Percentiles rank a stretch among this genome's conserved stretches.
phyloP scores from a whole-genome alignment of 805 yeast genomes.

The Hanseniaspora thailandica region DNA sequence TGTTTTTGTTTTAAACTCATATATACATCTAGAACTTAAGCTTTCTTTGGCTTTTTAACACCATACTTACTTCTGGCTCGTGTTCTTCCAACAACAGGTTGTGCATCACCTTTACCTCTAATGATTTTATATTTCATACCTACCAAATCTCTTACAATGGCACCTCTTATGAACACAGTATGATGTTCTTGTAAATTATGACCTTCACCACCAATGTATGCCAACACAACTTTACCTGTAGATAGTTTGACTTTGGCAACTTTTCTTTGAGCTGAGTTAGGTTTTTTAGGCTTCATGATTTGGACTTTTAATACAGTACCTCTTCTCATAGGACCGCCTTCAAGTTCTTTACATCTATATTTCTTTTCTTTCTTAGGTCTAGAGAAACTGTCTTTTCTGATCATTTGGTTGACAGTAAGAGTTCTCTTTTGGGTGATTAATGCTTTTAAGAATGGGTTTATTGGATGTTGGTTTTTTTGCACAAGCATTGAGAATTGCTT shows the following conservation, averaged over 20 bases:
- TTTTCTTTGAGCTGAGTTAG: slow-evolving; percentile 95
- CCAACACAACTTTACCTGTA: slow-evolving; percentile 78
- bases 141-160: slow-evolving; percentile 93
- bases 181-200: slow-evolving; percentile 97
- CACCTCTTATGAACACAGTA: slow-evolving; percentile 94
- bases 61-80: slow-evolving; percentile 91
- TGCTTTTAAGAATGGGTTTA: background rate
- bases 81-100: slow-evolving; percentile 87
- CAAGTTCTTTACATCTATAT: slow-evolving; percentile 69
- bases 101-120: slow-evolving; percentile 85
- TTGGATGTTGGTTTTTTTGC: background rate
- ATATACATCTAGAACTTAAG: no score
- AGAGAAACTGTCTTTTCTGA: slow-evolving; percentile 1
- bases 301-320: slow-evolving; percentile 90
- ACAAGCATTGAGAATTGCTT: background rate
- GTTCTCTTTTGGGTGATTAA: background rate
- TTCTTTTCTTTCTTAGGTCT: slow-evolving; percentile 36
- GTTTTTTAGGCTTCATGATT: slow-evolving; percentile 95
- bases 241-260: slow-evolving; percentile 89
- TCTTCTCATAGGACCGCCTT: slow-evolving; percentile 70
- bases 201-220: slow-evolving; percentile 97
- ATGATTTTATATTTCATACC: slow-evolving; percentile 93
- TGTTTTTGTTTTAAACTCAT: background rate
- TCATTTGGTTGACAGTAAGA: slow-evolving; percentile 6
- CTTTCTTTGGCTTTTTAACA: slow-evolving; percentile 64